A percentile compares a stretch with the other conserved stretches of the same genome.
These are phyloP conservation scores for Trypanosoma avium DNA, from an alignment of 208 protist genomes.

Conservation along the genomic window DNA sequence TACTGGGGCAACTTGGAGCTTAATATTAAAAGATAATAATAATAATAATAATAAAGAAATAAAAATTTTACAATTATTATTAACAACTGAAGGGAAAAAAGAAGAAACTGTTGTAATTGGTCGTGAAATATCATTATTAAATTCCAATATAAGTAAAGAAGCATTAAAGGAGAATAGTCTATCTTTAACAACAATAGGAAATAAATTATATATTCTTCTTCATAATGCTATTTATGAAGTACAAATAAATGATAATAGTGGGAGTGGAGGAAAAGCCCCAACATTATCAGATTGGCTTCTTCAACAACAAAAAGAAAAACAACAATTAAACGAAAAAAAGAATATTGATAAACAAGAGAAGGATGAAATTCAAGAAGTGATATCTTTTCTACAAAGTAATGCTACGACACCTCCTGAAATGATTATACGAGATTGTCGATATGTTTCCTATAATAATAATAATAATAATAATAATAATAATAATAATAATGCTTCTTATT, in stretches of 20 bases:
- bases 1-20: no score
- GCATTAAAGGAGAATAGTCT: background rate
- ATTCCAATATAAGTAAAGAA: no score
- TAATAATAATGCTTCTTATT: no score
- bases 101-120: no score
- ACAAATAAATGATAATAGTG: background rate
- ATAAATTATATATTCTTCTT: constrained; percentile 14
- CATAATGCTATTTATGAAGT: constrained; percentile 2
- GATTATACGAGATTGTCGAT: constrained; percentile 37
- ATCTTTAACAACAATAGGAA: background rate
- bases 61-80: no score
- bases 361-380: constrained; percentile 10
- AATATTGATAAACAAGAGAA: background rate
- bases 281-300: constrained; percentile 24
- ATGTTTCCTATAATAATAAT: constrained; percentile 8
- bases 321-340: background rate
- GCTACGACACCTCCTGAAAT: background rate
- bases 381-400: constrained; percentile 3
- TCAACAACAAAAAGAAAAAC: no score
- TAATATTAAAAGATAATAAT: no score
- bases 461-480: no score
- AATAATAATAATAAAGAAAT: no score
- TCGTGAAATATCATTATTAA: no score
- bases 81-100: no score
- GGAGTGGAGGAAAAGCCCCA: background rate